Conservation (phyloP, 495 filamentous ascomycete species). For the Pyrenula aspistea region DNA sequence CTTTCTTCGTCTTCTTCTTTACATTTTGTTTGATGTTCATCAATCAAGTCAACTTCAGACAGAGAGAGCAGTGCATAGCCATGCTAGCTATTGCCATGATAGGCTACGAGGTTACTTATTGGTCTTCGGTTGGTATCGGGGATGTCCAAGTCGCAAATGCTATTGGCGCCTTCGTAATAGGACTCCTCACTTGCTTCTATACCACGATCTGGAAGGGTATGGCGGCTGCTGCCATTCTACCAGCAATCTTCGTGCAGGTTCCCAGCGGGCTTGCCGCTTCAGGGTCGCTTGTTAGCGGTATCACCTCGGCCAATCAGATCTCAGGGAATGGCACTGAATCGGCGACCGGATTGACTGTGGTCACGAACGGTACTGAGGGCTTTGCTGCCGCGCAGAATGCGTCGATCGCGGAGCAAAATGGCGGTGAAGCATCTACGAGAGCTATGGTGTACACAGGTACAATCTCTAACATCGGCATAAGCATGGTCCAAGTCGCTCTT, state of each 20-base stretch:
- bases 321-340: constrained; percentile 35
- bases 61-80: constrained; percentile 47
- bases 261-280: constrained; percentile 79
- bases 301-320: constrained; percentile 74
- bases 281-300: constrained; percentile 71
- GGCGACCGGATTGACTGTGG: constrained; percentile 29
- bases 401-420: constrained; percentile 3
- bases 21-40: constrained; percentile 72
- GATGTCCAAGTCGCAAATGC: constrained; percentile 78
- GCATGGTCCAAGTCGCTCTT: constrained; percentile 85
- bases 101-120: constrained; percentile 84
- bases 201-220: constrained; percentile 72
- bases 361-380: constrained; percentile 36
- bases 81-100: constrained; percentile 75
- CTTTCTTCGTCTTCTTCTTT: constrained; percentile 62
- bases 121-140: constrained; percentile 56
- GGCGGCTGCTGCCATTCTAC: constrained; percentile 78
- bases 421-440: constrained; percentile 2
- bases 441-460: constrained; percentile 29
- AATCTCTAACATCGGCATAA: constrained; percentile 74
- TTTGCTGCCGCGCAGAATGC: constrained; percentile 33
- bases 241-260: constrained; percentile 91
- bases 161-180: constrained; percentile 76
- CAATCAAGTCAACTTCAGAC: constrained; percentile 84
- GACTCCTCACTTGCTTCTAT: constrained; percentile 79